A percentile compares a stretch with the other conserved stretches of the same genome.
Evolutionary conservation across 805 yeast species (phyloP).

Genomic region (Clavispora phyllophila): DNA sequence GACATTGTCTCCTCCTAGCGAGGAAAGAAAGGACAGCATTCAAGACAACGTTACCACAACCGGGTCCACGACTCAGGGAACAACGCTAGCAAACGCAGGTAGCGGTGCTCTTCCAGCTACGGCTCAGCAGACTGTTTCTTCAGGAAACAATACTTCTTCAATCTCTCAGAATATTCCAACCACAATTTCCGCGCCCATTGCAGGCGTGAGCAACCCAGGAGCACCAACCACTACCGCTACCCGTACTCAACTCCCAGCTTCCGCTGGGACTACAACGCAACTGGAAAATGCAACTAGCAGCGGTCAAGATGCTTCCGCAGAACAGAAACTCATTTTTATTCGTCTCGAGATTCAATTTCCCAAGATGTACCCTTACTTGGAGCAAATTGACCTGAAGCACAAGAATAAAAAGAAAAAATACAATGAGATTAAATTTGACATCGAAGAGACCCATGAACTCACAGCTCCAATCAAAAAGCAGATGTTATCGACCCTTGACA

Average conservation of each 20-base stretch:
- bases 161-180: constrained; percentile 1
- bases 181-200: not conserved
- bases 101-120: not conserved
- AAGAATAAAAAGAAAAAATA: constrained; percentile 12
- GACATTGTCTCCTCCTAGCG: not conserved
- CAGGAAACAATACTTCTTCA: not conserved
- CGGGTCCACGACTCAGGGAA: not conserved
- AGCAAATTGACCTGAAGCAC: constrained; percentile 30
- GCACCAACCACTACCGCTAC: not conserved
- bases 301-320: constrained; percentile 11
- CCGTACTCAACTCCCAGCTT: not conserved
- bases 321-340: constrained; percentile 51
- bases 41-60: not conserved
- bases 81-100: not conserved
- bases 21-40: not conserved
- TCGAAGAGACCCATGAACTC: constrained; percentile 79
- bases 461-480: constrained; percentile 43
- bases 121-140: not conserved
- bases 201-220: not conserved
- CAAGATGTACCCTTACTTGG: constrained; percentile 58
- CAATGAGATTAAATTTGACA: constrained; percentile 39
- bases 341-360: constrained; percentile 73
- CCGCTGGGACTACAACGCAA: not conserved
- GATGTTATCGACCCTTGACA: constrained; percentile 47
- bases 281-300: not conserved